Conservation (phyloP, 257 asterid species). For the Nemophila menziesii region DNA sequence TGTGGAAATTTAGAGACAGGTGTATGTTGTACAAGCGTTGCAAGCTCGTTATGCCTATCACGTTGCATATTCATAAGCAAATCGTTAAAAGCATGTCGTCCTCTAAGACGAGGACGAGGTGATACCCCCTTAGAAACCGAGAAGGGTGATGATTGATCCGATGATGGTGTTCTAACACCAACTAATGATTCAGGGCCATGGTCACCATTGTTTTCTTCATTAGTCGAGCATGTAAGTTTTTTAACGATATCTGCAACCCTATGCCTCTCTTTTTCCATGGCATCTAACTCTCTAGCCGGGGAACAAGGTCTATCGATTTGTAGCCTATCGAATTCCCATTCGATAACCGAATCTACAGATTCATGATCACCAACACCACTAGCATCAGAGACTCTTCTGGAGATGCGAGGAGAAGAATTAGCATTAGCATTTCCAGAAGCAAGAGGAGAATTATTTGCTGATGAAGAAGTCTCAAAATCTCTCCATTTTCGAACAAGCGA, state of each 20-base stretch:
- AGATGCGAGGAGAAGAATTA: slow-evolving; percentile 5
- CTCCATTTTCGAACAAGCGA: slow-evolving; percentile 71
- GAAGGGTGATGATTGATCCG: slow-evolving; percentile 15
- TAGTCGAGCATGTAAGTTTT: slow-evolving; percentile 29
- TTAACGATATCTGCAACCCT: slow-evolving; percentile 61
- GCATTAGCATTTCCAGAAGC: slow-evolving; percentile 11
- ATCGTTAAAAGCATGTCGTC: slow-evolving; percentile 63
- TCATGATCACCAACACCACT: slow-evolving; percentile 10
- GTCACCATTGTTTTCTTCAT: slow-evolving; percentile 8
- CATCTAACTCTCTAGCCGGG: slow-evolving; percentile 38
- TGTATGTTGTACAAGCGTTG: slow-evolving; percentile 31
- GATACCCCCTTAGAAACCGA: slow-evolving; percentile 26
- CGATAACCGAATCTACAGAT: slow-evolving; percentile 23
- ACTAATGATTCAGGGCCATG: slow-evolving; percentile 23
- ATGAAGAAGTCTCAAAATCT: slow-evolving; percentile 39
- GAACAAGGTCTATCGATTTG: slow-evolving; percentile 27
- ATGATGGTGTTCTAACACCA: slow-evolving; percentile 29
- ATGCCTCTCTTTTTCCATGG: slow-evolving; percentile 53
- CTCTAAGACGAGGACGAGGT: slow-evolving; percentile 60
- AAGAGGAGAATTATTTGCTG: slow-evolving; percentile 2
- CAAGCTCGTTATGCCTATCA: slow-evolving; percentile 49
- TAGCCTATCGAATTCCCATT: slow-evolving; percentile 48
- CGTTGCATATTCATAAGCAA: slow-evolving; percentile 46
- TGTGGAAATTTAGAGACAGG: slow-evolving; percentile 64
- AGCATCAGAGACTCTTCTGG: slow-evolving; percentile 5